Base-by-base conservation (phyloP, 2,329 filamentous ascomycete genomes). In the Stagonosporopsis chrysanthemi region DNA sequence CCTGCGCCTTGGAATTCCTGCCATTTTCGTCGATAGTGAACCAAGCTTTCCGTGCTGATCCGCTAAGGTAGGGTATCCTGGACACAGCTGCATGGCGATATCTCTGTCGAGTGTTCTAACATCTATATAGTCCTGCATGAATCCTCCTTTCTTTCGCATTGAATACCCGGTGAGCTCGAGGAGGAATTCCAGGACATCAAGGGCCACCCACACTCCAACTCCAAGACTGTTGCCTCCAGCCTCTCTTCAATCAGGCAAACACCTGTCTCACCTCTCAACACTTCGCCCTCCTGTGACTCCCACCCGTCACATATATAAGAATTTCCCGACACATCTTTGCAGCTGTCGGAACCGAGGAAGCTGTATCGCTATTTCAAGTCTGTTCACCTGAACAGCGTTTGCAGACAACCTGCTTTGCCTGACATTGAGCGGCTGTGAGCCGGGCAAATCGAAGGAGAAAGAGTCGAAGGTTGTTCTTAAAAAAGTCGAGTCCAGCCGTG, bases 41-140 rank as follows among this genome's bases (percentile, higher is more conserved):
- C 71, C 70, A 75, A 74, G 72, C 73, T 74, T 75, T 70, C 66
- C 68, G 63, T 63, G 63, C 63, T 64, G 63, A 60, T 72, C 69
- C 69, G 68, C 72, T 75, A 75, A 69, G 65, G 69, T 57, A 69
- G 67, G 60, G 64, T 61, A 61, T 64, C 64, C 67, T 68, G 65
- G 66, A 68, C 51, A 66, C 60, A 60, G 62, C 58, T 53, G 56
- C 62, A 58, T 59, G 58, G 56, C 41, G 46, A 62, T 66, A 68
- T 67, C 68, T 68, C 53, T 61, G 55, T 52, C 46, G 44, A 51
- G 52, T 56, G 42, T 33, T 26, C 61, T 44, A 46, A 28, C 33
- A 19, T 54, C 50, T 51, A 54, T 63, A 58, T 57, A 57, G 48
- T 44, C 43, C 48, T 48, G 54, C 54, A 52, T 49, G 54, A 40